A percentile compares a stretch with the other conserved stretches of the same genome.
These are phyloP conservation scores for Cocos nucifera DNA, from an alignment of 176 grass and related monocot species.

Conservation along the genomic window DNA sequence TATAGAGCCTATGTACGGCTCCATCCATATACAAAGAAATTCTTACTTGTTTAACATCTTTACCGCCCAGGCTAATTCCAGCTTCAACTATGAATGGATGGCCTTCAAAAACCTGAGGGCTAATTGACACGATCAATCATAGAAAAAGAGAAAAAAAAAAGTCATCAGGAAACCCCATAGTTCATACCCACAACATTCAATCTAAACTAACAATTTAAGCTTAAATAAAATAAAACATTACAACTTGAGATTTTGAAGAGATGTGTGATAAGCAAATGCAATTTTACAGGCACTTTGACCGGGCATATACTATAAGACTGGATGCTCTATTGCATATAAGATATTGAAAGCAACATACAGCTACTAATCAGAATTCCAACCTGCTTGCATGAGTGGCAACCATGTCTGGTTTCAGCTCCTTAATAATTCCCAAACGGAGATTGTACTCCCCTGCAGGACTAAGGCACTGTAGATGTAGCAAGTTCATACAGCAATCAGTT, in stretches of 20 bases:
- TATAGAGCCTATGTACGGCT: too few relatives aligned
- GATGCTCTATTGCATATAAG: too few relatives aligned
- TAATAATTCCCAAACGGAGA: conserved; percentile 92
- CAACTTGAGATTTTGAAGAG: too few relatives aligned
- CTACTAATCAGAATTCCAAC: conserved; percentile 27
- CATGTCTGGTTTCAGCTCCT: conserved; percentile 92
- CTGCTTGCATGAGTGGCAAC: conserved; percentile 94
- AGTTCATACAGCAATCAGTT: conserved; percentile 1
- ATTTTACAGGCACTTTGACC: too few relatives aligned
- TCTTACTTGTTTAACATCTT: conserved; percentile 88
- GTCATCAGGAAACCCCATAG: not conserved
- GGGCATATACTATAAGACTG: too few relatives aligned
- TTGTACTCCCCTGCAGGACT: conserved; percentile 99
- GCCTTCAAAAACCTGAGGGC: conserved; percentile 97
- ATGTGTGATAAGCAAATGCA: too few relatives aligned
- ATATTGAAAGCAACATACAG: not conserved
- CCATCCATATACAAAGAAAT: conserved; percentile 1
- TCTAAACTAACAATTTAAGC: too few relatives aligned
- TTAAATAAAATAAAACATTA: too few relatives aligned
- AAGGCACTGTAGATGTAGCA: conserved; percentile 69
- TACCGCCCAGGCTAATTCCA: conserved; percentile 92
- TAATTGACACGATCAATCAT: conserved; percentile 4
- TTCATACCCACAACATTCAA: not conserved
- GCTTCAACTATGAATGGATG: conserved; percentile 99
- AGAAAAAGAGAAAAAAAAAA: conserved; percentile 7